These are phyloP conservation scores for Bauhinia variegata DNA, from an alignment of 306 rosid species.

Conservation along the genomic window DNA sequence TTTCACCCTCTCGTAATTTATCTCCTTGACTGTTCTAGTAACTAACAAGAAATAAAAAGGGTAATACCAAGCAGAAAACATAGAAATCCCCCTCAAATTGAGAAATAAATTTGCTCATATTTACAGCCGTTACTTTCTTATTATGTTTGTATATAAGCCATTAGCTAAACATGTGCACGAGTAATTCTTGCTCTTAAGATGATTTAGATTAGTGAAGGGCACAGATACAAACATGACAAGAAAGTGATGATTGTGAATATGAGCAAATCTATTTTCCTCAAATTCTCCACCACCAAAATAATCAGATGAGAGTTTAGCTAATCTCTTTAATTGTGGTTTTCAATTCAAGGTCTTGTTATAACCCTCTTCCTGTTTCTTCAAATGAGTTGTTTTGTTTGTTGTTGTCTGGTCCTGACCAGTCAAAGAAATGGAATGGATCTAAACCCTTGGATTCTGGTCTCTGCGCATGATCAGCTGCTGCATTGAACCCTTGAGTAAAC, in stretches of 20 bases:
- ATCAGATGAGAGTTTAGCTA: slow-evolving; percentile 32
- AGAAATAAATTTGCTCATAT: slow-evolving; percentile 27
- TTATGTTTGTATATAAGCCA: too few species aligned
- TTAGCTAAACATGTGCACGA: too few species aligned
- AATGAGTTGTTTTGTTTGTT: slow-evolving; percentile 21
- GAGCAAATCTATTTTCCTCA: too few species aligned
- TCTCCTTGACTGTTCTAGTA: slow-evolving; percentile 47
- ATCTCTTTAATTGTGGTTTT: slow-evolving; percentile 14
- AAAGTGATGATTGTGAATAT: too few species aligned
- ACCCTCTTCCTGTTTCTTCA: slow-evolving; percentile 52
- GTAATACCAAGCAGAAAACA: not conserved
- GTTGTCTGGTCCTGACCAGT: slow-evolving; percentile 55
- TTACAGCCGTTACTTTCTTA: not conserved
- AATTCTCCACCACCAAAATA: slow-evolving; percentile 36
- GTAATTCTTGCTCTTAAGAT: too few species aligned
- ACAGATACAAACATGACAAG: slow-evolving; percentile 34
- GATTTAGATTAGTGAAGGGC: too few species aligned
- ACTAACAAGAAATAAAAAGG: slow-evolving; percentile 46
- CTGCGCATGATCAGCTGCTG: slow-evolving; percentile 39
- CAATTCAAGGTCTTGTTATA: slow-evolving; percentile 43
- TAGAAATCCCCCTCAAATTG: slow-evolving; percentile 29
- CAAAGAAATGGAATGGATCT: slow-evolving; percentile 76
- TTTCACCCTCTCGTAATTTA: slow-evolving; percentile 34
- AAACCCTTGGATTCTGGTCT: slow-evolving; percentile 45
- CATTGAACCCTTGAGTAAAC: slow-evolving; percentile 57